These are phyloP conservation scores for Ensete glaucum DNA, from an alignment of 176 grass and related monocot genomes.

Conservation along the genomic window DNA sequence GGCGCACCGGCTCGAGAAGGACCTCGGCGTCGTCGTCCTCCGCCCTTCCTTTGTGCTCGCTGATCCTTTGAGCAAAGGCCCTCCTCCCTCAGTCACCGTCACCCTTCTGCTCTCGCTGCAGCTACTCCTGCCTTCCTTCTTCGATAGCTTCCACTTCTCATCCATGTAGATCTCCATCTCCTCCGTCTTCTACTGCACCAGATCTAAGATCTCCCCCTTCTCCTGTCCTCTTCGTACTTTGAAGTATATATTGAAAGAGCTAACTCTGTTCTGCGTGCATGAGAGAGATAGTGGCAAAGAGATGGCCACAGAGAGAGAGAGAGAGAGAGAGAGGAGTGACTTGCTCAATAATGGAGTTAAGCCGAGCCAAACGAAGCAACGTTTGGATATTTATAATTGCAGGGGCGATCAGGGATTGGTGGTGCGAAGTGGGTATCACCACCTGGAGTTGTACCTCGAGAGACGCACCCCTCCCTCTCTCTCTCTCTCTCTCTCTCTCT, in stretches of 20 bases:
- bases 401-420: neutral
- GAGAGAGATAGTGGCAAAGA: too few relatives aligned
- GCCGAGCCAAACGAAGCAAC: too few relatives aligned
- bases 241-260: too few relatives aligned
- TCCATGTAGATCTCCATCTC: constrained; percentile 4
- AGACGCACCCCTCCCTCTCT: too few relatives aligned
- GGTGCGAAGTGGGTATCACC: neutral
- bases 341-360: neutral
- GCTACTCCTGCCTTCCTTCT: constrained; percentile 2
- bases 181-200: neutral
- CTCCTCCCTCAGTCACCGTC: neutral
- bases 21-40: neutral
- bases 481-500: neutral
- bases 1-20: constrained; percentile 35
- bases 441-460: neutral
- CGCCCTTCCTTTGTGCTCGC: neutral
- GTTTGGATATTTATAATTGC: neutral
- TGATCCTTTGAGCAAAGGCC: neutral
- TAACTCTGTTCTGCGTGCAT: neutral
- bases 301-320: neutral
- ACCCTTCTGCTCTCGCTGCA: neutral
- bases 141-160: constrained; percentile 10
- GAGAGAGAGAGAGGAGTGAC: neutral
- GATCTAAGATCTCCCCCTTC: neutral
- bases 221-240: neutral